A percentile compares a stretch with the other conserved stretches of the same genome.
Evolutionary conservation across 371 early-diverging fungal species (phyloP).

Genomic region (Apophysomyces sp.): DNA sequence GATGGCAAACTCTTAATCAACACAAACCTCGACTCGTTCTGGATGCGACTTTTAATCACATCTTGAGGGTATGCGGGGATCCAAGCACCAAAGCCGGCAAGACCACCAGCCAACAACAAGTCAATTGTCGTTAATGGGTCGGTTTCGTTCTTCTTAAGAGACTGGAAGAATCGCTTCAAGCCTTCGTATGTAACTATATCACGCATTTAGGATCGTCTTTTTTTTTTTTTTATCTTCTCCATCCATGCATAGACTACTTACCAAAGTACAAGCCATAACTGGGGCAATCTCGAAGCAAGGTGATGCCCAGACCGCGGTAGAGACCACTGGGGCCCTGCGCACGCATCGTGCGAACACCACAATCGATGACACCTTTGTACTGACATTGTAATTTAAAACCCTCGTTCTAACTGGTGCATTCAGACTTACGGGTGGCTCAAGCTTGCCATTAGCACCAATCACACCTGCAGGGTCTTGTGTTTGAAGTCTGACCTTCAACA

Average conservation of each 20-base stretch:
- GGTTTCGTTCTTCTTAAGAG: slow-evolving; percentile 46
- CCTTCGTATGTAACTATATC: slow-evolving; percentile 67
- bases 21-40: slow-evolving; percentile 52
- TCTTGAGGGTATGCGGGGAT: slow-evolving; percentile 88
- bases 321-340: slow-evolving; percentile 70
- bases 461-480: slow-evolving; percentile 62
- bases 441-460: slow-evolving; percentile 30
- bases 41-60: slow-evolving; percentile 82
- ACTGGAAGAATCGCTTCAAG: slow-evolving; percentile 55
- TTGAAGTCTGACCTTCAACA: slow-evolving; percentile 85
- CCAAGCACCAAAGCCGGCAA: slow-evolving; percentile 86
- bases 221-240: neutral
- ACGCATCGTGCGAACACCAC: slow-evolving; percentile 68
- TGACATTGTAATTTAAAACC: slow-evolving; percentile 18
- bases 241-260: slow-evolving; percentile 14
- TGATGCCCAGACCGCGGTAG: slow-evolving; percentile 81
- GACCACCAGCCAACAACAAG: slow-evolving; percentile 80
- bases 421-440: slow-evolving; percentile 48
- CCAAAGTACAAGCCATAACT: slow-evolving; percentile 85
- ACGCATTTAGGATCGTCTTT: neutral
- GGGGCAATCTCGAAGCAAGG: slow-evolving; percentile 84
- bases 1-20: neutral
- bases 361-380: slow-evolving; percentile 78
- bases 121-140: slow-evolving; percentile 54
- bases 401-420: neutral